phyloP scores from a whole-genome alignment of 805 yeast species.

The Candida nitratophila region DNA sequence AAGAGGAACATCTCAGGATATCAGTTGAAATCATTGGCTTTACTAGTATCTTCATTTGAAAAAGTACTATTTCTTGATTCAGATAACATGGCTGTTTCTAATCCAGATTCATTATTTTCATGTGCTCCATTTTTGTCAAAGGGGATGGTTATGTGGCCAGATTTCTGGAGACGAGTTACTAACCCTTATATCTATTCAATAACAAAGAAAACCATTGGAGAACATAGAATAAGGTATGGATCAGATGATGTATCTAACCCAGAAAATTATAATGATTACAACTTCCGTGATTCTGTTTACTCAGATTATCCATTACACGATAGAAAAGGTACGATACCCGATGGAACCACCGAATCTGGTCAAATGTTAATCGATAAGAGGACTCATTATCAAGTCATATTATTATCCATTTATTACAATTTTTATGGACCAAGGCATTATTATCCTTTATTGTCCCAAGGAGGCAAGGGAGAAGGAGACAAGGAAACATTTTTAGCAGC shows the following conservation, averaged over 20 bases:
- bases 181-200: constrained; percentile 42
- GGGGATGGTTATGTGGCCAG: constrained; percentile 55
- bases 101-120: constrained; percentile 46
- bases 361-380: constrained; percentile 43
- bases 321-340: constrained; percentile 44
- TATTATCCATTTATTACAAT: constrained; percentile 46
- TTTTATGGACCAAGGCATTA: constrained; percentile 42
- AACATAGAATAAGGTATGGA: constrained; percentile 23
- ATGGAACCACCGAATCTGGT: constrained; percentile 51
- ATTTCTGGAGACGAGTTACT: constrained; percentile 52
- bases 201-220: constrained; percentile 30
- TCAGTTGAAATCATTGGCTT: constrained; percentile 42
- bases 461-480: constrained; percentile 49
- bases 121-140: constrained; percentile 45
- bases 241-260: constrained; percentile 23
- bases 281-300: constrained; percentile 4
- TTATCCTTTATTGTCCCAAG: constrained; percentile 41
- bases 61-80: constrained; percentile 45
- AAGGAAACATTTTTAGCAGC: constrained; percentile 54
- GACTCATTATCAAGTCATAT: constrained; percentile 39
- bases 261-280: constrained; percentile 8
- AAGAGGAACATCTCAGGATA: constrained; percentile 36
- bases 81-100: constrained; percentile 42
- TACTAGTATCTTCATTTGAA: constrained; percentile 46
- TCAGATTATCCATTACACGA: constrained; percentile 39